Evolutionary conservation across 1,284 basidiomycete species (phyloP), one percentile per base, ranked within the genome.

Genomic region (Apiotrichum gamsii): DNA sequence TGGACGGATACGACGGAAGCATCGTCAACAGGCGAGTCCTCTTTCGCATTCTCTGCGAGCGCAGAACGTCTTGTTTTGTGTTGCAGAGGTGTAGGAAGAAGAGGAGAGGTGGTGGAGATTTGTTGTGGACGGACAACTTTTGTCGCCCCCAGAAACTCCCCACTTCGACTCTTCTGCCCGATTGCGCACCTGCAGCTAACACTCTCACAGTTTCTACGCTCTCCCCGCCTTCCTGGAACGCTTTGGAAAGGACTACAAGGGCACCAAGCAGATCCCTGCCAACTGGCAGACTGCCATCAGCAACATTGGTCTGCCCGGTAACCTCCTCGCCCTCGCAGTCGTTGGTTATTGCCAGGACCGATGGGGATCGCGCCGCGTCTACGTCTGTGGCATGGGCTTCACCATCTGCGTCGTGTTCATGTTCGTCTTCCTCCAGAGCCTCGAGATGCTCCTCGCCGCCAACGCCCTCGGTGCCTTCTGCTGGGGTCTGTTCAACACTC

Each of bases 241-340:
- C 18, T 62, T 64, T 46, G 65, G 60, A 1, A 43, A 43, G 18
- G 50, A 46, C 8, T 16, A 31, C n/a, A 47, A 56, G 28, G 34
- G 31, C 25, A 28, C 30, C 19, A 28, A 28, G 25, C 25, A 28
- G 25, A 58, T 63, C 30, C 37, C 50, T 3, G 70, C 74, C 1
- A 54, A 67, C 1, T 76, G 74, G 74, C 75, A 76, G 44, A 64
- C 70, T 21, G 74, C 67, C 15, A 58, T 74, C 9, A 54, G 57
- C 36, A 72, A 72, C 60, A 14, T 64, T 62, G 18, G 31, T 54
- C 25, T 65, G 62, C 37, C 37, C 8, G 25, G 37, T 5, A 28
- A 71, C 23, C 24, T 48, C 1, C 20, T 43, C 18, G 39, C 39
- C 1, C 31, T 50, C 18, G 5, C n/a, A 5, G 8, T 45, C 16